Percentiles rank a stretch among this genome's conserved stretches.
Evolutionary conservation across 495 filamentous ascomycete species (phyloP).

Genomic region (Bathelium albidoporum): DNA sequence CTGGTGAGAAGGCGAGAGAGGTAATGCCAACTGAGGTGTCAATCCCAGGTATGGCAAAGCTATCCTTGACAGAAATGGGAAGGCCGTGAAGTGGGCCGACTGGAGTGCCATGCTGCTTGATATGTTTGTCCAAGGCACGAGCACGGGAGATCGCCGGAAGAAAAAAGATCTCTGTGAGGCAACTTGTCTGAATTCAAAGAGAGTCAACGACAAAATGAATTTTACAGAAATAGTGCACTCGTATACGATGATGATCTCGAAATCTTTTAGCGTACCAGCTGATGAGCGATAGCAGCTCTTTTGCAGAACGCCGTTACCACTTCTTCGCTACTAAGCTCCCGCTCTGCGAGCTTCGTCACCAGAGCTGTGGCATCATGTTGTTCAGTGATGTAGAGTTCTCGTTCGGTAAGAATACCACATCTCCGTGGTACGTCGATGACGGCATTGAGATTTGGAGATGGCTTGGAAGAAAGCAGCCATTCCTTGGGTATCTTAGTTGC

Average conservation of each 20-base stretch:
- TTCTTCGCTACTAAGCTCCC: slow-evolving; percentile 42
- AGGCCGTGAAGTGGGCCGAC: slow-evolving; percentile 32
- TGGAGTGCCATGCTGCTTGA: slow-evolving; percentile 22
- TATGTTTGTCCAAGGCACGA: slow-evolving; percentile 26
- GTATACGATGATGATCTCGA: not conserved
- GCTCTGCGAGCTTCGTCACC: slow-evolving; percentile 36
- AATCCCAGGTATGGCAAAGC: slow-evolving; percentile 29
- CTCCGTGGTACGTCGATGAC: slow-evolving; percentile 26
- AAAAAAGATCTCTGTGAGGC: slow-evolving; percentile 36
- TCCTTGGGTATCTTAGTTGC: slow-evolving; percentile 26
- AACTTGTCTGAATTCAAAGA: slow-evolving; percentile 23
- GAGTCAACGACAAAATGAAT: not conserved
- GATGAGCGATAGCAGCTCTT: slow-evolving; percentile 34
- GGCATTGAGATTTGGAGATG: slow-evolving; percentile 9
- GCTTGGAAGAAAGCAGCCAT: slow-evolving; percentile 22
- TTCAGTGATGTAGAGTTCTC: slow-evolving; percentile 52
- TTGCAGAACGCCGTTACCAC: slow-evolving; percentile 54
- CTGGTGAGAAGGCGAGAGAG: slow-evolving; percentile 26
- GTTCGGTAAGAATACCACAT: slow-evolving; percentile 36
- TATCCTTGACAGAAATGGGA: slow-evolving; percentile 34
- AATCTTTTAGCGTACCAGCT: slow-evolving; percentile 14
- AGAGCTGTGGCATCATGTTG: slow-evolving; percentile 43
- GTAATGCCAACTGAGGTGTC: slow-evolving; percentile 30
- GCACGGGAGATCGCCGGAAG: slow-evolving; percentile 27
- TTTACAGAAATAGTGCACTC: not conserved